Conservation (phyloP, 1,284 basidiomycete species). For the Ustilago trichophora region DNA sequence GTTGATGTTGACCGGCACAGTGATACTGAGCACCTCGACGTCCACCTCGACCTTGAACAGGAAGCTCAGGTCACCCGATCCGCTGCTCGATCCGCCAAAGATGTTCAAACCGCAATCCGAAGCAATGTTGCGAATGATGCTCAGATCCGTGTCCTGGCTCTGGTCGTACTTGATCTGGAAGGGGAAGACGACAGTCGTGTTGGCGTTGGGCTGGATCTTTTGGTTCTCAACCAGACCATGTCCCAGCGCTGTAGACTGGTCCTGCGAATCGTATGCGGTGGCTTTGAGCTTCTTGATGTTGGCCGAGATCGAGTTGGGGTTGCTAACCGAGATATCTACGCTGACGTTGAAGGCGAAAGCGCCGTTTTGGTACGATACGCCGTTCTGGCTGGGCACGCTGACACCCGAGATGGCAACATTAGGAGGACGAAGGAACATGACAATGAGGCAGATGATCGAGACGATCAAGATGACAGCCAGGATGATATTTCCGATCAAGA, state of each 20-base stretch:
- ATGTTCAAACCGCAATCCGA: slow-evolving; percentile 74
- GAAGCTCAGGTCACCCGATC: slow-evolving; percentile 42
- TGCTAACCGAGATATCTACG: slow-evolving; percentile 56
- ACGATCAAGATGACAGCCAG: slow-evolving; percentile 54
- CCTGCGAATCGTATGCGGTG: slow-evolving; percentile 48
- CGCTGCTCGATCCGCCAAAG: slow-evolving; percentile 55
- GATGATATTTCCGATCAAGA: slow-evolving; percentile 56
- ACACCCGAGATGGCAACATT: slow-evolving; percentile 56
- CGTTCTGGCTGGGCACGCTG: slow-evolving; percentile 26
- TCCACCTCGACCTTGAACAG: slow-evolving; percentile 49
- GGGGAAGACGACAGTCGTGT: slow-evolving; percentile 82
- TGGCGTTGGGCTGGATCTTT: slow-evolving; percentile 74
- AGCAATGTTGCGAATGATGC: slow-evolving; percentile 75
- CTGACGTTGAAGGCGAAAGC: slow-evolving; percentile 55
- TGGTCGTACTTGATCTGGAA: slow-evolving; percentile 78
- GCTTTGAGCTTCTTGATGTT: slow-evolving; percentile 54
- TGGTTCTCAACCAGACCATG: slow-evolving; percentile 69
- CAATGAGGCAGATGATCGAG: slow-evolving; percentile 55
- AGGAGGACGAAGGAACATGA: slow-evolving; percentile 60
- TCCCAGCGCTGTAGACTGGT: slow-evolving; percentile 46
- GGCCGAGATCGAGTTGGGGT: slow-evolving; percentile 63
- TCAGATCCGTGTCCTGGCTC: slow-evolving; percentile 72
- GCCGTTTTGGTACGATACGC: slow-evolving; percentile 37
- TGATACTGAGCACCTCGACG: slow-evolving; percentile 46
- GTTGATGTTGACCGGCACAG: slow-evolving; percentile 45